A percentile compares a stretch with the other conserved stretches of the same genome.
Evolutionary conservation across 148 eudicot genomes (phyloP).

Genomic region (Silene conica): DNA sequence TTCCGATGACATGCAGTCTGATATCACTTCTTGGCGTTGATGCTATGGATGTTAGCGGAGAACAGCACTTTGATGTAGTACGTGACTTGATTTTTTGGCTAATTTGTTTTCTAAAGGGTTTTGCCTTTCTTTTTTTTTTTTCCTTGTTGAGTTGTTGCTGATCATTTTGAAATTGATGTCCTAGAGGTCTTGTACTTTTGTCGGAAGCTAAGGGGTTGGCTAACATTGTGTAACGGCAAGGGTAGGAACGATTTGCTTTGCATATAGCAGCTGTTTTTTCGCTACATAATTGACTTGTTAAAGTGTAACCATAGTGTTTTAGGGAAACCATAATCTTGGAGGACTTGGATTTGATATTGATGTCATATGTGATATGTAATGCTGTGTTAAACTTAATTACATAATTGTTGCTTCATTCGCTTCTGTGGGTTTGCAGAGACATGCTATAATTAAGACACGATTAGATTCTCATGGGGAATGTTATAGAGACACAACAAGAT

Average conservation of each 20-base stretch:
- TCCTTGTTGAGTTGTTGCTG: background rate
- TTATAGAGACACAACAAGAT: slow-evolving; percentile 71
- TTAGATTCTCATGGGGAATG: slow-evolving; percentile 84
- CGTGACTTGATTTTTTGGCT: too few species aligned
- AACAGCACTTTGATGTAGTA: slow-evolving; percentile 94
- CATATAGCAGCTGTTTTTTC: background rate
- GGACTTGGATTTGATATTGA: background rate
- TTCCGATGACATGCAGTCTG: slow-evolving; percentile 66
- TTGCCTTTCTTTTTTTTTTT: too few species aligned
- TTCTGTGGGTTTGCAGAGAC: slow-evolving; percentile 51
- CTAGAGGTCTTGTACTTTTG: background rate
- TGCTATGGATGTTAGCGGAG: slow-evolving; percentile 99
- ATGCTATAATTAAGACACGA: too few species aligned
- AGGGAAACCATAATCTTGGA: background rate
- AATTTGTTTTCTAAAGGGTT: too few species aligned
- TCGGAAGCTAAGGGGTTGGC: background rate
- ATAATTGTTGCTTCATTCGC: background rate
- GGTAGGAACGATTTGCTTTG: background rate
- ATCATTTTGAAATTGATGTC: background rate
- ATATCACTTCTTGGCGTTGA: slow-evolving; percentile 89
- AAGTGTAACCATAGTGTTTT: too few species aligned
- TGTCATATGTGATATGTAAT: background rate
- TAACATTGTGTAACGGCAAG: background rate
- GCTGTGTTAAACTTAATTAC: background rate
- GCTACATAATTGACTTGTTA: too few species aligned